Evolutionary conservation across 1,139 yeast species (phyloP), one percentile per base, ranked within the genome.

Genomic region (Torulaspora pretoriensis): DNA sequence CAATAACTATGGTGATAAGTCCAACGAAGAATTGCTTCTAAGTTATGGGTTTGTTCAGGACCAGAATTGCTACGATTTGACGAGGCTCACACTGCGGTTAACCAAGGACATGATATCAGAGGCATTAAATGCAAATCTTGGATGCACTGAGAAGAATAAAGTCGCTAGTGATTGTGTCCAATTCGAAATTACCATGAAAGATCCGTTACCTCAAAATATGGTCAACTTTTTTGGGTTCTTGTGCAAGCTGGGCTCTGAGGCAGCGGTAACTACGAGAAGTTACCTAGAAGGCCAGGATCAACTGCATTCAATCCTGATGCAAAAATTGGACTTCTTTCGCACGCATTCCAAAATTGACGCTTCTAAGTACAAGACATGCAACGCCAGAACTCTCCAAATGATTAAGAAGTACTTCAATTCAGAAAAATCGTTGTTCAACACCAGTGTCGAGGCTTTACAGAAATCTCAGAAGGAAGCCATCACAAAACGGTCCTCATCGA

Each of bases 1-100:
- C 64, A 89, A 89, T 59, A 89, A 88, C 61, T 89, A 89, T 60
- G 97, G 97, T 2, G 78, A 83, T 48, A 88, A 87, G 61, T 83
- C 92, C 1, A 88, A 87, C 57, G 89, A 85, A 56, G 96, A 88
- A 54, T 70, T 69, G 25, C 49, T 76, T 24, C 56, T 74, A 51
- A 74, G 72, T 0, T 76, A 75, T 50, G 96, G 96, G 0, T 88
- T 88, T 63, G 75, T 81, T 16, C 50, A 81, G 19, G 69, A 74
- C 35, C 82, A 82, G 51, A 65, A 67, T 27, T 60, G 64, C 1
- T 75, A 77, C 37, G 96, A 89, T 54, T 67, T 75, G 1, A 77
- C 85, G 2, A 81, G 86, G 2, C 67, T 79, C 43, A 77, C 75
- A 54, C 69, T 79, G 53, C 80, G 70, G 57, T 63, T 74, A n/a